Percentiles rank a stretch among this genome's conserved stretches.
phyloP scores from a whole-genome alignment of 73 alveolate genomes.

The Tetrahymena borealis region DNA sequence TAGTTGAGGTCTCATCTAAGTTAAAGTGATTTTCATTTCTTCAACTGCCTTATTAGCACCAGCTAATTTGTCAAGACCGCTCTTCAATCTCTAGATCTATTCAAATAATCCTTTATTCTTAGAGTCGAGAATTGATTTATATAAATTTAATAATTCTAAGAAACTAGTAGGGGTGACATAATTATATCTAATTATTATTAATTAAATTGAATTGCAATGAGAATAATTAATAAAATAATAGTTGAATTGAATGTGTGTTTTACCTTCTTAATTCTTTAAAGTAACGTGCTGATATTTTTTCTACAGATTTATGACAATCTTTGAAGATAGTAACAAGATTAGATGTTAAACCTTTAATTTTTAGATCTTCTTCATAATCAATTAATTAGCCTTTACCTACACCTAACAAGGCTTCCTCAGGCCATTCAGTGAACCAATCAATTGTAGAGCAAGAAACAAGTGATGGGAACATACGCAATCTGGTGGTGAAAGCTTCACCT shows the following conservation, averaged over 20 bases:
- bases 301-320: constrained; percentile 67
- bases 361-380: constrained; percentile 57
- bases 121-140: constrained; percentile 63
- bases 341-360: constrained; percentile 43
- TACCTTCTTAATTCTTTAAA: constrained; percentile 69
- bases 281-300: constrained; percentile 56
- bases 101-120: constrained; percentile 73
- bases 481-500: constrained; percentile 94
- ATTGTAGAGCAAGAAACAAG: constrained; percentile 94
- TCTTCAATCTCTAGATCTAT: constrained; percentile 67
- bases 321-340: constrained; percentile 64
- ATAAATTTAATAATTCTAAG: constrained; percentile 72
- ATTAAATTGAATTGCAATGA: not conserved
- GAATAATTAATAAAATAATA: too few species aligned
- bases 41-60: constrained; percentile 89
- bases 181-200: constrained; percentile 57
- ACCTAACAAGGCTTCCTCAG: constrained; percentile 79
- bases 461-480: constrained; percentile 97
- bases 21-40: constrained; percentile 73
- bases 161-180: constrained; percentile 90
- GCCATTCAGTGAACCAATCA: constrained; percentile 98
- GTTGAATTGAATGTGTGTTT: constrained; percentile 53
- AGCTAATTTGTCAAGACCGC: constrained; percentile 81
- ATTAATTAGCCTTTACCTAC: constrained; percentile 71
- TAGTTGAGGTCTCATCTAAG: constrained; percentile 81